Percentiles rank a stretch among this genome's conserved stretches.
Evolutionary conservation across 2,329 filamentous ascomycete genomes (phyloP).

Genomic region (Helicocarpus griseus): DNA sequence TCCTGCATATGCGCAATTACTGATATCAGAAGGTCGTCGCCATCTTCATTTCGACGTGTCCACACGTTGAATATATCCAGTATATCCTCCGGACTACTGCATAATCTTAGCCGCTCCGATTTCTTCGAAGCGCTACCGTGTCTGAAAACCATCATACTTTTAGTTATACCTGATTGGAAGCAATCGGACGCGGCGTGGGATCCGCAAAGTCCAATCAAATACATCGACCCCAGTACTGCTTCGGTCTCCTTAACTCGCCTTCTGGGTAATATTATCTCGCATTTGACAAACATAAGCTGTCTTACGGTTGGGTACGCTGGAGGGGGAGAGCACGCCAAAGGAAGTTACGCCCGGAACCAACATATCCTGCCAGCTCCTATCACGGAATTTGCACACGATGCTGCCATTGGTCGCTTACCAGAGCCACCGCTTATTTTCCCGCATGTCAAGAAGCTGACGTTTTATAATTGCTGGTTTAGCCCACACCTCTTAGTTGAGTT

Average conservation of each 20-base stretch:
- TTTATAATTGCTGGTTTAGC: slow-evolving; percentile 61
- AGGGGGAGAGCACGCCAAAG: slow-evolving; percentile 57
- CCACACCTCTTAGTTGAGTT: slow-evolving; percentile 48
- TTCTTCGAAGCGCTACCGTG: slow-evolving; percentile 53
- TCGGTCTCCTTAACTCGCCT: slow-evolving; percentile 44
- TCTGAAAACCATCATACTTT: slow-evolving; percentile 47
- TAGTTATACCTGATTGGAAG: slow-evolving; percentile 59
- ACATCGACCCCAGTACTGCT: slow-evolving; percentile 43
- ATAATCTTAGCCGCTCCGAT: slow-evolving; percentile 45
- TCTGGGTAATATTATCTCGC: slow-evolving; percentile 42
- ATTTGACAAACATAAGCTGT: slow-evolving; percentile 42
- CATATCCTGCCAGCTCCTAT: slow-evolving; percentile 52
- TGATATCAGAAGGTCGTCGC: slow-evolving; percentile 47
- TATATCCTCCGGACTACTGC: slow-evolving; percentile 52
- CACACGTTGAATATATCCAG: slow-evolving; percentile 54
- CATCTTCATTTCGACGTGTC: slow-evolving; percentile 46
- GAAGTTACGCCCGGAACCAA: slow-evolving; percentile 51
- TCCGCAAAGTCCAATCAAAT: slow-evolving; percentile 41
- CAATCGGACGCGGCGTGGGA: slow-evolving; percentile 43
- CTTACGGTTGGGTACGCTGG: slow-evolving; percentile 58
- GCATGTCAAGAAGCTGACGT: slow-evolving; percentile 47
- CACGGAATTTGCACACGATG: slow-evolving; percentile 13
- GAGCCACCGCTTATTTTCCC: slow-evolving; percentile 43
- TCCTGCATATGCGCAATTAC: slow-evolving; percentile 57
- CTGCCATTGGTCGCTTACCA: neutral